These are phyloP conservation scores for Mitragyna speciosa DNA, from an alignment of 257 asterid species.

Conservation along the genomic window DNA sequence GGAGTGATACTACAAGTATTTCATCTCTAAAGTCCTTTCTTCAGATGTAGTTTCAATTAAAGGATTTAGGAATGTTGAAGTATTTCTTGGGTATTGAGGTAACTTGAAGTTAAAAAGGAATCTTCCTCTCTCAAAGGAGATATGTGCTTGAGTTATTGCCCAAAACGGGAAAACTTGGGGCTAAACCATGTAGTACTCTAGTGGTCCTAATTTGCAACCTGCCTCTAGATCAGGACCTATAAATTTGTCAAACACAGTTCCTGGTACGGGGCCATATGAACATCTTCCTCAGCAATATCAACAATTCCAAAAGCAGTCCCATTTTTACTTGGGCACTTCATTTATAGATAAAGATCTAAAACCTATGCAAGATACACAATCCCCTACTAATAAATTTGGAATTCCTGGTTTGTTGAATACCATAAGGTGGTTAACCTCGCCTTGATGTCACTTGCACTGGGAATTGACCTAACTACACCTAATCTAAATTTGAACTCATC, in stretches of 20 bases:
- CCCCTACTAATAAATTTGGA: conserved; percentile 65
- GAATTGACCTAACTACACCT: conserved; percentile 75
- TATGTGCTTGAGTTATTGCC: no score
- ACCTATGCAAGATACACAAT: conserved; percentile 48
- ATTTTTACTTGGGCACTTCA: conserved; percentile 60
- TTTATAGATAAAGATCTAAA: conserved; percentile 61
- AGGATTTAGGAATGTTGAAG: no score
- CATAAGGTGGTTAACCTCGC: conserved; percentile 64
- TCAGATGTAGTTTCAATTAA: no score
- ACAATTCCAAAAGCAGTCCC: conserved; percentile 69
- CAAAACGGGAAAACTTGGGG: no score
- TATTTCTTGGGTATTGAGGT: no score
- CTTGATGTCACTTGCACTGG: conserved; percentile 70
- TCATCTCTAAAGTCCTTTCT: no score
- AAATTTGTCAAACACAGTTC: conserved; percentile 31
- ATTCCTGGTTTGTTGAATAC: conserved; percentile 70
- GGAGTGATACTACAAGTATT: no score
- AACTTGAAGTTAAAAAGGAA: no score
- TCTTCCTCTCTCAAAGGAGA: no score
- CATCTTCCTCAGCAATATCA: conserved; percentile 65
- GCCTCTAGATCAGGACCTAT: conserved; percentile 32
- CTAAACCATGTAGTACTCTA: no score
- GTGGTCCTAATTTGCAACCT: conserved; percentile 2
- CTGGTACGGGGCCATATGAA: conserved; percentile 45
- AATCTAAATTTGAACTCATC: conserved; percentile 76